A percentile compares a stretch with the other conserved stretches of the same genome.
These are phyloP conservation scores for Aspergillus hortae DNA, from an alignment of 2,329 filamentous ascomycete genomes.

Conservation along the genomic window DNA sequence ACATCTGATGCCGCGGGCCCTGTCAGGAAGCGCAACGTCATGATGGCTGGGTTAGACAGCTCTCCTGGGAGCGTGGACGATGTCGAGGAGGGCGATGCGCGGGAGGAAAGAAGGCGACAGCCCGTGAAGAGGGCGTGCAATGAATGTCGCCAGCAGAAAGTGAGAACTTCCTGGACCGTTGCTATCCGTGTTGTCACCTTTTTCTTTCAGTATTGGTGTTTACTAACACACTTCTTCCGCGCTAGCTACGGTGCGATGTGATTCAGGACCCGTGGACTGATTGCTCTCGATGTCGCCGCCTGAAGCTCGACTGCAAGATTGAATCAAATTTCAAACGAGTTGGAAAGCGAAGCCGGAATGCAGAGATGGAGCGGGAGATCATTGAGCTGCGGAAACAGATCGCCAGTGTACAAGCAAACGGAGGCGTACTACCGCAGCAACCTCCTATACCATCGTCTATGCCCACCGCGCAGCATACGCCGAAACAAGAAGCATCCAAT, in stretches of 20 bases:
- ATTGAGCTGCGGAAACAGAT: conserved; percentile 49
- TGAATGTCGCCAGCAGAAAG: conserved; percentile 68
- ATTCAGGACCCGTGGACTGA: conserved; percentile 60
- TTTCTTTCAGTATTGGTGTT: background rate
- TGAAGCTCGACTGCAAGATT: conserved; percentile 63
- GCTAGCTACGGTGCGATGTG: conserved; percentile 64
- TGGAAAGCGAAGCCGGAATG: conserved; percentile 64
- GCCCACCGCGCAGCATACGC: conserved; percentile 25
- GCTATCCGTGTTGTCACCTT: background rate
- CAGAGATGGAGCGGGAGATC: conserved; percentile 60
- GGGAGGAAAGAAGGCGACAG: conserved; percentile 43
- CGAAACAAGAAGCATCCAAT: conserved; percentile 36
- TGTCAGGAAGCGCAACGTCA: conserved; percentile 42
- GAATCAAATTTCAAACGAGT: conserved; percentile 67
- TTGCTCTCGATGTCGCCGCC: conserved; percentile 61
- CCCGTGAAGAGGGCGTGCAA: conserved; percentile 63
- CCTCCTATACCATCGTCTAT: conserved; percentile 21
- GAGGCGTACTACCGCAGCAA: conserved; percentile 18
- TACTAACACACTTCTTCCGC: background rate
- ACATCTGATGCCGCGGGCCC: conserved; percentile 27
- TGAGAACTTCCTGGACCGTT: conserved; percentile 29
- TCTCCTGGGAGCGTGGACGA: conserved; percentile 47
- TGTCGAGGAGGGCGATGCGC: conserved; percentile 40
- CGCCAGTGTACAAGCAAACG: conserved; percentile 31
- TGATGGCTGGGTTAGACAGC: conserved; percentile 43